Base-by-base conservation (phyloP, 1,284 basidiomycete genomes). In the Rhodotorula sp. region DNA sequence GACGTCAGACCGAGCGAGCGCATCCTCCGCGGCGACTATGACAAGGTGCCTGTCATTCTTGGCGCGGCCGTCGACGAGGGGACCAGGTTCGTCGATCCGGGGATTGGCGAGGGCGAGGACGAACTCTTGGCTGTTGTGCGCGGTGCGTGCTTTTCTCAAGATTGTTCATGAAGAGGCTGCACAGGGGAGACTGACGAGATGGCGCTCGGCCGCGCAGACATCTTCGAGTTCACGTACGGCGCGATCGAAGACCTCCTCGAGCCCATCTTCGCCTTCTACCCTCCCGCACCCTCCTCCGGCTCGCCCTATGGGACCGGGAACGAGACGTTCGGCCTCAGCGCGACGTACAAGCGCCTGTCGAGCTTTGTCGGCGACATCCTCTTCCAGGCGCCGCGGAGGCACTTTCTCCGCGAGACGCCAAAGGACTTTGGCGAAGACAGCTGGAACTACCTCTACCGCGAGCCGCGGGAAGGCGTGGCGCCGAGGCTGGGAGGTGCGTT, bases 391-490 rank as follows among this genome's bases (percentile, higher is more conserved):
- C 75, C 75, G 39, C 17, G 75, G 37, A 25, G 75, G 55, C 68
- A 71, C 39, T 72, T 76, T 13, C 34, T 76, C n/a, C 48, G 72
- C 9, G 72, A 76, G 66, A 76, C 75, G 64, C 72, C 75, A 1
- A 76, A 76, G 58, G 75, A 76, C 44, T 76, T 76, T 53, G 72
- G 70, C 3, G 72, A 74, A 46, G 67, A 73, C n/a, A 61, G 59
- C 44, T 76, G 75, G 75, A 74, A 71, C 32, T 76, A 61, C 19
- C 0, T 66, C 27, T 76, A 59, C 46, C 59, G 46, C 13, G 75
- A 76, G 53, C 39, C 58, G 54, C 62, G 59, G 25, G 60, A 54
- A 27, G 69, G 72, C 1, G 66, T 69, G 3, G n/a, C 34, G 19
- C 60, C 61, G n/a, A 34, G 71, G 19, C 27, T 73, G n/a, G 74